Conservation (phyloP, 345 rosid genomes). For the Atalantia buxifolia region DNA sequence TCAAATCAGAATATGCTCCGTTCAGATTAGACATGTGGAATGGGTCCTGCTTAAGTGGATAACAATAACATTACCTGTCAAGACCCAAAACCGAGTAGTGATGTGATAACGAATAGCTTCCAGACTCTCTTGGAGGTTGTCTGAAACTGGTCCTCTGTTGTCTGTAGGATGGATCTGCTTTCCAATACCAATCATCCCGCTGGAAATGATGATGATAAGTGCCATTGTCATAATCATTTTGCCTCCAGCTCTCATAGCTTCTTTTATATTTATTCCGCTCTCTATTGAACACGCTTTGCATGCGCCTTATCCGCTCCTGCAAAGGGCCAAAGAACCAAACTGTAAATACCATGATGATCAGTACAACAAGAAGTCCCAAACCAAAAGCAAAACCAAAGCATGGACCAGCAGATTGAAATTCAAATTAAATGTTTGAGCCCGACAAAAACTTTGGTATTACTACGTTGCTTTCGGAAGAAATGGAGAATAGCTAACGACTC, state of each 20-base stretch:
- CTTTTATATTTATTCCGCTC: slow-evolving; percentile 73
- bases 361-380: not conserved
- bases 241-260: slow-evolving; percentile 80
- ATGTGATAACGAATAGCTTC: slow-evolving; percentile 70
- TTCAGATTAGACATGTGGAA: not conserved
- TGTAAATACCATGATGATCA: not conserved
- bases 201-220: slow-evolving; percentile 84
- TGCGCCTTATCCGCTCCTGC: slow-evolving; percentile 93
- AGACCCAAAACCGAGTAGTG: slow-evolving; percentile 93
- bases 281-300: slow-evolving; percentile 96
- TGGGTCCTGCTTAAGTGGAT: not conserved
- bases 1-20: not conserved
- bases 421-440: not conserved
- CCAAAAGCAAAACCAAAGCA: not conserved
- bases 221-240: slow-evolving; percentile 50
- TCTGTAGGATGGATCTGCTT: slow-evolving; percentile 60
- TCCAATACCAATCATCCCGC: slow-evolving; percentile 99
- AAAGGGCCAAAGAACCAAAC: slow-evolving; percentile 11
- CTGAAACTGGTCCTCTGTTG: slow-evolving; percentile 57
- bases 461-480: not conserved
- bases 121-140: slow-evolving; percentile 53
- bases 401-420: not conserved
- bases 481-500: not conserved
- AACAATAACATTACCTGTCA: slow-evolving; percentile 54
- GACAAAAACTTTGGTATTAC: not conserved